Evolutionary conservation across 2,329 filamentous ascomycete species (phyloP).

Genomic region (Colletotrichum simmondsii): DNA sequence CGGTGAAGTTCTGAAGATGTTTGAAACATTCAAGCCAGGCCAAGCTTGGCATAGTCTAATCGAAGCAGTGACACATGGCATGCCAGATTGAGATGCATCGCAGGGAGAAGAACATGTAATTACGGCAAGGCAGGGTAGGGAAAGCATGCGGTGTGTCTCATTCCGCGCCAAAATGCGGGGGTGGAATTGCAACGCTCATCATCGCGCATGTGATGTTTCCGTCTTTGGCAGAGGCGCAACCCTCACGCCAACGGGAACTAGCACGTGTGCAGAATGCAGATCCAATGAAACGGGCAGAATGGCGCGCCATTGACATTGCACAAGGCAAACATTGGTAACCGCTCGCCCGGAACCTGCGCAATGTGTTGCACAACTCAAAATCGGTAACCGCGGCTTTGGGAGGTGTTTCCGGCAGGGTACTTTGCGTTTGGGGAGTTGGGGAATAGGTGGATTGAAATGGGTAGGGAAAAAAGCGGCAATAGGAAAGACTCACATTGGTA

Average conservation of each 20-base stretch:
- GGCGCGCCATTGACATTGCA: conserved; percentile 42
- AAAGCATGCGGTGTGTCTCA: not conserved
- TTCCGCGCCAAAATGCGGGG: conserved; percentile 25
- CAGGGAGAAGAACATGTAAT: not conserved
- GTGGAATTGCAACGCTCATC: conserved; percentile 27
- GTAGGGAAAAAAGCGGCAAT: not conserved
- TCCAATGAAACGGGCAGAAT: conserved; percentile 34
- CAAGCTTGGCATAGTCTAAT: not conserved
- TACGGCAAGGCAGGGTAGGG: not conserved
- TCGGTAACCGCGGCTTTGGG: not conserved
- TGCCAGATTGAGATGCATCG: not conserved
- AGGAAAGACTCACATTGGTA: conserved; percentile 64
- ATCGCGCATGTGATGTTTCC: conserved; percentile 31
- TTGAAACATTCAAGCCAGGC: not conserved
- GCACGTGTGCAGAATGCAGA: conserved; percentile 32
- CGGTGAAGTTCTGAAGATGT: not conserved
- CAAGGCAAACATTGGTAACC: conserved; percentile 18
- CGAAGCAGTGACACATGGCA: not conserved
- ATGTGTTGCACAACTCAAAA: conserved; percentile 23
- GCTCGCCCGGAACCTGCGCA: conserved; percentile 8
- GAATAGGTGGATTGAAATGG: not conserved
- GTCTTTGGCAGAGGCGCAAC: conserved; percentile 22
- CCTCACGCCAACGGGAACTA: conserved; percentile 26
- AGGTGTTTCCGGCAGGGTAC: not conserved
- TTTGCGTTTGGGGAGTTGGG: not conserved